Percentiles rank a stretch among this genome's conserved stretches.
Conservation (phyloP, 768 basidiomycete genomes). For the Pleurotus ostreatus region DNA sequence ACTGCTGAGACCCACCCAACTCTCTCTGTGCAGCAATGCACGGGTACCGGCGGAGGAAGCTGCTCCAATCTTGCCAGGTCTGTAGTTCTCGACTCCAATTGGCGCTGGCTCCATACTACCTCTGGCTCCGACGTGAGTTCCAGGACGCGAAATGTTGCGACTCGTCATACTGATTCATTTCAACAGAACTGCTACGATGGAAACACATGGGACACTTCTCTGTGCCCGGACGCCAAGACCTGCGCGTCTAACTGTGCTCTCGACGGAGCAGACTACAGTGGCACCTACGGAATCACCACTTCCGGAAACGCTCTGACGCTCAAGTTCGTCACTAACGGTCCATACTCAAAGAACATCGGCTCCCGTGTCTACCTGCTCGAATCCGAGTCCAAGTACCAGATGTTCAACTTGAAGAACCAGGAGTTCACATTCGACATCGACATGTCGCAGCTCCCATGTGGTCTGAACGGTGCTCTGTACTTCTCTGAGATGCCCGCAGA, state of each 20-base stretch:
- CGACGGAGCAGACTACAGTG: constrained; percentile 30
- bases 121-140: constrained; percentile 13
- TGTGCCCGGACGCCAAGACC: constrained; percentile 31
- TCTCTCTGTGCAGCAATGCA: constrained; percentile 33
- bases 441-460: constrained; percentile 43
- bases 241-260: constrained; percentile 21
- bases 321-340: constrained; percentile 30
- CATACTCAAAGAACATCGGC: neutral
- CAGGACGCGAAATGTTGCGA: neutral
- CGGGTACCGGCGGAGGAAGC: constrained; percentile 21
- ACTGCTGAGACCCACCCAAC: constrained; percentile 39
- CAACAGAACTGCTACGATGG: constrained; percentile 28
- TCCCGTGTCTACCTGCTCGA: constrained; percentile 33
- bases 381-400: constrained; percentile 25
- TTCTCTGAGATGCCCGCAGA: constrained; percentile 42
- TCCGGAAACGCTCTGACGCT: constrained; percentile 32
- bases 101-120: constrained; percentile 36
- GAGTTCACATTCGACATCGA: constrained; percentile 51
- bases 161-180: neutral
- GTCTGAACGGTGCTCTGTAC: constrained; percentile 46
- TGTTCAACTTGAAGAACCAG: constrained; percentile 37
- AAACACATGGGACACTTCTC: constrained; percentile 34
- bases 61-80: constrained; percentile 21
- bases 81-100: constrained; percentile 42
- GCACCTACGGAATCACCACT: constrained; percentile 34